Evolutionary conservation across 805 yeast genomes (phyloP).

Genomic region (Candida pini): DNA sequence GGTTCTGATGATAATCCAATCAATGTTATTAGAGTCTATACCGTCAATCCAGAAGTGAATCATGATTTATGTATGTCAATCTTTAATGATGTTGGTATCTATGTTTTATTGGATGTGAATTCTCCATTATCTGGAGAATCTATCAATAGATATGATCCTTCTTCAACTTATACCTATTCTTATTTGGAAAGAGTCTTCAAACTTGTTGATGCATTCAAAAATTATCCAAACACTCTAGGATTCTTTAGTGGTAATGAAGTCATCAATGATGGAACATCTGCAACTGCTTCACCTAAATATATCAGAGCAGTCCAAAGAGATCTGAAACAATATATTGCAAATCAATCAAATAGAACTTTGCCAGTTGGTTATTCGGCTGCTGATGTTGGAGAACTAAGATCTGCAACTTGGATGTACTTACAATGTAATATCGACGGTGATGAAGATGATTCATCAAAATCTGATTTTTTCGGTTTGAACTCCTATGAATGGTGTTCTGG

Average conservation of each 20-base stretch:
- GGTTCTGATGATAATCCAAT: conserved; percentile 39
- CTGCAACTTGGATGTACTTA: conserved; percentile 72
- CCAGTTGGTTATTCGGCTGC: conserved; percentile 98
- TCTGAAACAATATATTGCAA: conserved; percentile 72
- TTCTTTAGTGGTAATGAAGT: conserved; percentile 91
- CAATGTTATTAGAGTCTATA: conserved; percentile 81
- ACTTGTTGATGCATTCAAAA: conserved; percentile 76
- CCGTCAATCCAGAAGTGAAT: conserved; percentile 74
- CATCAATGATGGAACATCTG: conserved; percentile 68
- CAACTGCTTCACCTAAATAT: conserved; percentile 63
- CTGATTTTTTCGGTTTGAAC: conserved; percentile 93
- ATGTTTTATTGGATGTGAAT: conserved; percentile 80
- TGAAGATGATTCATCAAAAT: conserved; percentile 53
- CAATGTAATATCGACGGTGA: conserved; percentile 67
- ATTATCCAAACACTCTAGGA: conserved; percentile 80
- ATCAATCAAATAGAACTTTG: conserved; percentile 64
- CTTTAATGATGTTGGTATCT: conserved; percentile 86
- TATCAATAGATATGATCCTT: conserved; percentile 67
- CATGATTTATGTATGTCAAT: conserved; percentile 92
- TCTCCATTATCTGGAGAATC: conserved; percentile 64
- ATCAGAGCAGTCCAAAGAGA: conserved; percentile 91
- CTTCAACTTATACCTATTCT: conserved; percentile 59
- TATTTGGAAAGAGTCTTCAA: conserved; percentile 79
- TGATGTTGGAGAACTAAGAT: conserved; percentile 63
- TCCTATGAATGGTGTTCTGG: conserved; percentile 96